These are phyloP conservation scores for Trypanosomatidae sp. DNA, from an alignment of 208 protist species.

Conservation along the genomic window DNA sequence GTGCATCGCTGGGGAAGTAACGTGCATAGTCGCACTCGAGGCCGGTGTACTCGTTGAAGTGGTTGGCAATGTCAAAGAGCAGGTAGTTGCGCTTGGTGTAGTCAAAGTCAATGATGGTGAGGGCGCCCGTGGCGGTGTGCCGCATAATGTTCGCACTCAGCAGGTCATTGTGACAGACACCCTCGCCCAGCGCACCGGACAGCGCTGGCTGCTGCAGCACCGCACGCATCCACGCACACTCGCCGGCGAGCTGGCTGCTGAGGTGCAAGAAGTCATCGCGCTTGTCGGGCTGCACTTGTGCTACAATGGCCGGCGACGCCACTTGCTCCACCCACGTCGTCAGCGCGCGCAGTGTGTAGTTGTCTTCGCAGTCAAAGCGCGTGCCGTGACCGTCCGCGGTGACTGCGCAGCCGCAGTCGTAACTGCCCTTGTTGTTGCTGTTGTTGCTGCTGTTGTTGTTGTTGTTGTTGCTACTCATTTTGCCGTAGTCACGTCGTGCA, in stretches of 20 bases:
- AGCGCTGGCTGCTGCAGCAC: constrained; percentile 16
- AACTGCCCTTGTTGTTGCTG: too few relatives aligned
- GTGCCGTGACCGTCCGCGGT: too few relatives aligned
- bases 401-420: not conserved
- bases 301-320: constrained; percentile 26
- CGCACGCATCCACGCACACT: constrained; percentile 26
- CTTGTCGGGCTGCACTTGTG: constrained; percentile 38
- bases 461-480: not conserved
- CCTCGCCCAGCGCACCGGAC: constrained; percentile 25
- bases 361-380: constrained; percentile 59
- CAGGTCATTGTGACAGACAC: constrained; percentile 86
- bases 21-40: constrained; percentile 77
- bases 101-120: constrained; percentile 91
- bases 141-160: constrained; percentile 88
- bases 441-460: too few relatives aligned
- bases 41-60: constrained; percentile 88
- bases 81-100: constrained; percentile 81
- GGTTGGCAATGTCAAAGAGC: constrained; percentile 86
- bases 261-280: constrained; percentile 21
- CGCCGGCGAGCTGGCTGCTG: constrained; percentile 16
- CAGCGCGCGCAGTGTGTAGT: constrained; percentile 62
- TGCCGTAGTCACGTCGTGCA: constrained; percentile 7
- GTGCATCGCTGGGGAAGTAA: constrained; percentile 66
- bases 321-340: constrained; percentile 56
- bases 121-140: constrained; percentile 14